These are phyloP conservation scores for Crithidia bombi DNA, from an alignment of 208 protist genomes.

Conservation along the genomic window DNA sequence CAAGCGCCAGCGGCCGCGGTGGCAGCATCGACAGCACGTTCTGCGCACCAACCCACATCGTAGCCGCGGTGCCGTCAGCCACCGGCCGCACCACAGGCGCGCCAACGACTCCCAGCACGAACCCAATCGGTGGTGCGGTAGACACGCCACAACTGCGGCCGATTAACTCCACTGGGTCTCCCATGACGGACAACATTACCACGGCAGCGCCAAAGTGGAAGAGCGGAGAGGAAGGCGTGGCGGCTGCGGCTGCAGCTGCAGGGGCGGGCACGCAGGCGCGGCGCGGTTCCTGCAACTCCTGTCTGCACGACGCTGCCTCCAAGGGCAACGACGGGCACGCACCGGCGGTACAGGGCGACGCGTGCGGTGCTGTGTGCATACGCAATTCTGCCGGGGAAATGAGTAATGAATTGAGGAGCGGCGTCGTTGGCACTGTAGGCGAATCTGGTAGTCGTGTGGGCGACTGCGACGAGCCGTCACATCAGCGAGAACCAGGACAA, in stretches of 20 bases:
- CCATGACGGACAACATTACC: not conserved
- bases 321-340: too few relatives aligned
- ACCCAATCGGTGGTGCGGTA: too few relatives aligned
- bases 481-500: not conserved
- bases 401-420: too few relatives aligned
- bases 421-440: too few relatives aligned
- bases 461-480: too few relatives aligned
- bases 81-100: not conserved
- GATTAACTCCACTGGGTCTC: too few relatives aligned
- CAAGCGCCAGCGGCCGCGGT: not conserved
- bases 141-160: too few relatives aligned
- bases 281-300: not conserved
- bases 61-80: not conserved
- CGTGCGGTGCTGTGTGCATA: too few relatives aligned
- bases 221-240: not conserved
- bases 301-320: not conserved
- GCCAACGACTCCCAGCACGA: not conserved
- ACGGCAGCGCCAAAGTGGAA: not conserved
- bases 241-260: not conserved
- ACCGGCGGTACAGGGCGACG: too few relatives aligned
- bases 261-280: not conserved
- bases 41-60: not conserved
- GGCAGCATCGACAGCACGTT: constrained; percentile 15
- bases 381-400: too few relatives aligned
- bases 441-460: too few relatives aligned